Percentiles rank a stretch among this genome's conserved stretches.
These are phyloP conservation scores for Phytophthora europaea DNA, from an alignment of 352 stramenopile genomes.

Conservation along the genomic window DNA sequence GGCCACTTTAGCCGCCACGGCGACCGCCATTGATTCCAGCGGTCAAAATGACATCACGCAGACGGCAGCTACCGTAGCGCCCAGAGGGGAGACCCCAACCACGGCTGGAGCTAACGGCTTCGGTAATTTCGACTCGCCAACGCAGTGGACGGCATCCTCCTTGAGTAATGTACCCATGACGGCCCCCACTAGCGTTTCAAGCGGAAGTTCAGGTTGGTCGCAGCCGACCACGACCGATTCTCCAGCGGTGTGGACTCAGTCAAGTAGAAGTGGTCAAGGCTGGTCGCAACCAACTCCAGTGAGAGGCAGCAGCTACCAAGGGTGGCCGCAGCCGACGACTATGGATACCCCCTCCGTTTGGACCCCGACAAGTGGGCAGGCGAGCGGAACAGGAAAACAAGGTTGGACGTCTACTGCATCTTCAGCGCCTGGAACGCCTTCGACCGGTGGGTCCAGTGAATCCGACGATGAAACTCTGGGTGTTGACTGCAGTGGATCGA, in stretches of 20 bases:
- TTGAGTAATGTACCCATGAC: constrained; percentile 11
- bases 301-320: neutral
- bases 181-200: neutral
- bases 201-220: constrained; percentile 6
- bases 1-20: constrained; percentile 2
- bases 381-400: constrained; percentile 9
- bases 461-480: constrained; percentile 11
- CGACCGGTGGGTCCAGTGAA: constrained; percentile 5
- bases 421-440: neutral
- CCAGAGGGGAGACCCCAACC: neutral
- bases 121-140: constrained; percentile 13
- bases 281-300: constrained; percentile 1
- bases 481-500: constrained; percentile 23
- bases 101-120: constrained; percentile 17
- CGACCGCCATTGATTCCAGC: constrained; percentile 26
- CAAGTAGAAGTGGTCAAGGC: constrained; percentile 3
- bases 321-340: neutral
- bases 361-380: constrained; percentile 13
- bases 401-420: neutral
- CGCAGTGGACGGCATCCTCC: constrained; percentile 9
- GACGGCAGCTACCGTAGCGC: constrained; percentile 23
- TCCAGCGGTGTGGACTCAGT: constrained; percentile 1
- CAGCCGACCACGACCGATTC: constrained; percentile 6
- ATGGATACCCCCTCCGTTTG: neutral
- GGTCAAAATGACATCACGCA: constrained; percentile 20